A percentile compares a stretch with the other conserved stretches of the same genome.
These are phyloP conservation scores for Colletotrichum plurivorum DNA, from an alignment of 2,329 filamentous ascomycete genomes.

Conservation along the genomic window DNA sequence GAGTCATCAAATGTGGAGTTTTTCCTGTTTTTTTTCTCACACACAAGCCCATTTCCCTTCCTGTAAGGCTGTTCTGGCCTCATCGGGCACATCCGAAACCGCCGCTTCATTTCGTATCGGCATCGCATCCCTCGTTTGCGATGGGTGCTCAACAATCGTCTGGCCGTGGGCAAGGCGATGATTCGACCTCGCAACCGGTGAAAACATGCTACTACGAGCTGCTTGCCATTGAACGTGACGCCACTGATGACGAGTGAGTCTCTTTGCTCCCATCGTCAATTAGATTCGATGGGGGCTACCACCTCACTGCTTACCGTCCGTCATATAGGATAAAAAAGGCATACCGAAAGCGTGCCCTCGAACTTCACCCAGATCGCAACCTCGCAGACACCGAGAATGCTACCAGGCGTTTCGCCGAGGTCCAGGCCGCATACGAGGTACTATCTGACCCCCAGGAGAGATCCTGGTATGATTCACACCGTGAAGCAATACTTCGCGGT, in stretches of 20 bases:
- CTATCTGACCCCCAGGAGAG: conserved; percentile 95
- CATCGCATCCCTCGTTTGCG: neutral
- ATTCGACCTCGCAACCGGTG: conserved; percentile 45
- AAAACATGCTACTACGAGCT: conserved; percentile 92
- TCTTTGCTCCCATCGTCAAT: neutral
- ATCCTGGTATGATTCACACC: conserved; percentile 97
- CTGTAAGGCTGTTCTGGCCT: neutral
- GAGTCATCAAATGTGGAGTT: too few relatives aligned
- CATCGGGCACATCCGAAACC: neutral
- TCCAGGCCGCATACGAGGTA: conserved; percentile 96
- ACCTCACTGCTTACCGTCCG: conserved; percentile 19
- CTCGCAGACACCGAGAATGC: conserved; percentile 86
- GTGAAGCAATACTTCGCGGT: conserved; percentile 84
- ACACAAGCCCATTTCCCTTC: too few relatives aligned
- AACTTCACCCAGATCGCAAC: conserved; percentile 96
- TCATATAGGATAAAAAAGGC: conserved; percentile 87
- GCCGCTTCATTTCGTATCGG: neutral
- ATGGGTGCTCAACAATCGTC: conserved; percentile 73
- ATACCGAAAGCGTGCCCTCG: conserved; percentile 90
- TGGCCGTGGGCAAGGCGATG: conserved; percentile 46
- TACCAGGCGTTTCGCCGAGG: conserved; percentile 88
- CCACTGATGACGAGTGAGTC: conserved; percentile 84
- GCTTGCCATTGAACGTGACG: conserved; percentile 79
- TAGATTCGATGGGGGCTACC: neutral
- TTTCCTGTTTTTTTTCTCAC: too few relatives aligned